Percentiles rank a stretch among this genome's conserved stretches.
Conservation (phyloP, 331 rosid species). For the Rosa hybrid region DNA sequence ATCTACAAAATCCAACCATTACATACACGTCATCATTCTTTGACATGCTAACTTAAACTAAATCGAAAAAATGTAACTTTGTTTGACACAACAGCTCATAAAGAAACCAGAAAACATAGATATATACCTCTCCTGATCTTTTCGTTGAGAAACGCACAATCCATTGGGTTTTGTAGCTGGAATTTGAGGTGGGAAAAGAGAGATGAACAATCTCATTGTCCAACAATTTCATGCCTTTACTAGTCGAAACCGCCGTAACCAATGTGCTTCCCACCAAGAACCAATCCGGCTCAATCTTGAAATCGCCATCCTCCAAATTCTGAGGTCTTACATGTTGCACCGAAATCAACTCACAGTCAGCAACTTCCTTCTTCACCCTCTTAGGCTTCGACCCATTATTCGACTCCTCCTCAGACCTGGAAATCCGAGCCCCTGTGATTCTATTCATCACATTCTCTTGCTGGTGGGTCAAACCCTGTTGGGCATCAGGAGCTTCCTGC, state of each 20-base stretch:
- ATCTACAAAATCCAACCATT: constrained; percentile 40
- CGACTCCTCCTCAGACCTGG: no score
- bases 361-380: constrained; percentile 17
- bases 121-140: constrained; percentile 70
- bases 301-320: constrained; percentile 66
- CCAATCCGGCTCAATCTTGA: constrained; percentile 63
- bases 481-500: no score
- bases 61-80: no score
- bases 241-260: constrained; percentile 58
- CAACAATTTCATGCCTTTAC: constrained; percentile 58
- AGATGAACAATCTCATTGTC: constrained; percentile 79
- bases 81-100: no score
- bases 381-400: background rate
- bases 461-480: no score
- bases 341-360: constrained; percentile 3
- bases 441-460: no score
- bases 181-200: constrained; percentile 32
- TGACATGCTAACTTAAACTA: no score
- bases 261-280: constrained; percentile 59
- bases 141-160: constrained; percentile 80
- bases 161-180: constrained; percentile 38
- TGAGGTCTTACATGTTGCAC: background rate
- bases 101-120: no score
- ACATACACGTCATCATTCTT: no score
- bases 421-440: no score